Percentiles rank a stretch among this genome's conserved stretches.
phyloP scores from a whole-genome alignment of 2,329 filamentous ascomycete genomes.

The Polytolypa hystricis region DNA sequence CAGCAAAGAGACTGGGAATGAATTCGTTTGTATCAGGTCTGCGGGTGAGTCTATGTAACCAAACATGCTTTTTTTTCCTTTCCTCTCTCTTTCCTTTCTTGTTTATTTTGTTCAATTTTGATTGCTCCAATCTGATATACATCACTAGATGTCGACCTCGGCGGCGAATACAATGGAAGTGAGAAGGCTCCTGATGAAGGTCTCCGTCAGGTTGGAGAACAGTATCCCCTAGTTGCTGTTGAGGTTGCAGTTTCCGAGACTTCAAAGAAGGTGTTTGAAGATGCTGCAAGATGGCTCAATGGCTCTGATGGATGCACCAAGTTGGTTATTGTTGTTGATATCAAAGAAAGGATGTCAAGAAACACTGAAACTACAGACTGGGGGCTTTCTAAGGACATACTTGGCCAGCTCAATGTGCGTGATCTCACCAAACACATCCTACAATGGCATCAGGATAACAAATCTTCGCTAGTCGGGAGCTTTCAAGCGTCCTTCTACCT shows the following conservation, averaged over 20 bases:
- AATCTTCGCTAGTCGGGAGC: constrained; percentile 6
- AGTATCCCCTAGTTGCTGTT: constrained; percentile 7
- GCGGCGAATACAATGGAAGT: constrained; percentile 7
- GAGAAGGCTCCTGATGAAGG: constrained; percentile 8
- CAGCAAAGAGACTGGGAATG: constrained; percentile 2
- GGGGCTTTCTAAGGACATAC: constrained; percentile 5
- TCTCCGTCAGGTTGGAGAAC: constrained; percentile 5
- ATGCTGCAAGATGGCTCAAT: constrained; percentile 7
- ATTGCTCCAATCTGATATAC: constrained; percentile 6
- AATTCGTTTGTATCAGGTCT: constrained; percentile 5
- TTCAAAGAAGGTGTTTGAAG: constrained; percentile 7
- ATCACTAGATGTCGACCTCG: constrained; percentile 4
- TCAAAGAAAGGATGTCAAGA: constrained; percentile 4
- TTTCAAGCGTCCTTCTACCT: constrained; percentile 6
- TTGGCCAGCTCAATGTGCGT: neutral
- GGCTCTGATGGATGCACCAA: constrained; percentile 7
- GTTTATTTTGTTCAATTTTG: neutral
- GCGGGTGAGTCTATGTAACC: constrained; percentile 4
- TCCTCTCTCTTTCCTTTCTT: constrained; percentile 2
- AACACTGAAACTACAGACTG: constrained; percentile 5
- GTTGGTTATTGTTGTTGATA: constrained; percentile 8
- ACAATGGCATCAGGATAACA: constrained; percentile 7
- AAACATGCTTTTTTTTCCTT: constrained; percentile 1
- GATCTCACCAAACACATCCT: constrained; percentile 8
- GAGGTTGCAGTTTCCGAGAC: constrained; percentile 7